A percentile compares a stretch with the other conserved stretches of the same genome.
Conservation (phyloP, 345 rosid genomes). For the Dipteronia dyeriana region DNA sequence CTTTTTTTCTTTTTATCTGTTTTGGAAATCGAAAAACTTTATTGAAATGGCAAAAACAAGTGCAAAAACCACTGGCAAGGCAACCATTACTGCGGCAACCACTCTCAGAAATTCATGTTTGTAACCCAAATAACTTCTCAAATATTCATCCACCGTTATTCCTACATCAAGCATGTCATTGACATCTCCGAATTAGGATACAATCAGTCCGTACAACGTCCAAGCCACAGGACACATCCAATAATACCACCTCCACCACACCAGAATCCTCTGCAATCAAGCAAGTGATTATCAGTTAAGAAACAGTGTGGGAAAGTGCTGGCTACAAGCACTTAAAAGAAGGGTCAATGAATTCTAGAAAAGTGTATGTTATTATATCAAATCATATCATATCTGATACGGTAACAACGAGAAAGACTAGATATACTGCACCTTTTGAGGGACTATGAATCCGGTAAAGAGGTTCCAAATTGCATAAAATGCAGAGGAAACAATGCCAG, state of each 20-base stretch:
- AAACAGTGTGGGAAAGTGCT: no score
- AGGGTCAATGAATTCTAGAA: no score
- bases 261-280: constrained; percentile 37
- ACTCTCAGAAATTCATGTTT: constrained; percentile 22
- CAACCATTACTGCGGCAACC: constrained; percentile 16
- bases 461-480: constrained; percentile 59
- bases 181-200: constrained; percentile 45
- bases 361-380: no score
- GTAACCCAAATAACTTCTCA: constrained; percentile 21
- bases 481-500: constrained; percentile 51
- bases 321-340: no score
- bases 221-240: constrained; percentile 50
- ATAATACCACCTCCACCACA: constrained; percentile 63
- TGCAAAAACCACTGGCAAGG: constrained; percentile 21
- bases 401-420: background rate
- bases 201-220: constrained; percentile 50
- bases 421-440: constrained; percentile 49
- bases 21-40: constrained; percentile 25
- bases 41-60: constrained; percentile 19
- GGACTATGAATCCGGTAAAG: constrained; percentile 66
- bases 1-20: constrained; percentile 7
- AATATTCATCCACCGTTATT: constrained; percentile 15
- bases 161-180: constrained; percentile 12
- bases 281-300: background rate
- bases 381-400: no score